Conservation (phyloP, 805 yeast species). For the Pichia sporocuriosa region DNA sequence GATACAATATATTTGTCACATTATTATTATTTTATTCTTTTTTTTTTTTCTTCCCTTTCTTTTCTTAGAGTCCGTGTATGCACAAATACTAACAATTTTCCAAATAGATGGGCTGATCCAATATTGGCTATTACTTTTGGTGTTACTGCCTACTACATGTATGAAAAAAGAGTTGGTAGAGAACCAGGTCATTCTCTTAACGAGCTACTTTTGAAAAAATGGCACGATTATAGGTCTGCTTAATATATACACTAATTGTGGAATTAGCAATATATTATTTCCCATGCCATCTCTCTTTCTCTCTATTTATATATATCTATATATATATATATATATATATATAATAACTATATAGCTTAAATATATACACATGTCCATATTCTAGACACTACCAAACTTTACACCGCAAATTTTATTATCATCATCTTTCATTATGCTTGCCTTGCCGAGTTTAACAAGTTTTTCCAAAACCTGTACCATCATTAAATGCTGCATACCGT, state of each 20-base stretch:
- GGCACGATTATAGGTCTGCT: conserved; percentile 1
- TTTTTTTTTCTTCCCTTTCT: conserved; percentile 10
- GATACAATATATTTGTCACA: neutral
- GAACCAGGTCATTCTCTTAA: conserved; percentile 53
- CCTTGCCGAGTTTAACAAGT: conserved; percentile 62
- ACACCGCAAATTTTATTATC: conserved; percentile 56
- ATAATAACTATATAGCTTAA: neutral
- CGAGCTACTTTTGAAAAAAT: conserved; percentile 33
- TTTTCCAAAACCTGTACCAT: conserved; percentile 49
- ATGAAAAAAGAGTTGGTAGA: conserved; percentile 53
- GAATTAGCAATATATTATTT: neutral
- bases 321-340: neutral
- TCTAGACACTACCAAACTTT: conserved; percentile 32
- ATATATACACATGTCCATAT: too few relatives aligned
- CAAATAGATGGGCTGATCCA: conserved; percentile 45
- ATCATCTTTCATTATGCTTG: conserved; percentile 61
- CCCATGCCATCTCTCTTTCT: neutral
- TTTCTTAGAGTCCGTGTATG: too few relatives aligned
- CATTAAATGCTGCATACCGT: conserved; percentile 51
- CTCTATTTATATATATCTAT: neutral
- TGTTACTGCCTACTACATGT: conserved; percentile 52
- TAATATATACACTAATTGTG: neutral
- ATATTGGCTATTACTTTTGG: conserved; percentile 59
- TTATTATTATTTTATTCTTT: neutral
- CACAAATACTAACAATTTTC: conserved; percentile 7